Percentiles rank a stretch among this genome's conserved stretches.
These are phyloP conservation scores for Aureobasidium sp. DNA, from an alignment of 2,329 filamentous ascomycete species.

Conservation along the genomic window DNA sequence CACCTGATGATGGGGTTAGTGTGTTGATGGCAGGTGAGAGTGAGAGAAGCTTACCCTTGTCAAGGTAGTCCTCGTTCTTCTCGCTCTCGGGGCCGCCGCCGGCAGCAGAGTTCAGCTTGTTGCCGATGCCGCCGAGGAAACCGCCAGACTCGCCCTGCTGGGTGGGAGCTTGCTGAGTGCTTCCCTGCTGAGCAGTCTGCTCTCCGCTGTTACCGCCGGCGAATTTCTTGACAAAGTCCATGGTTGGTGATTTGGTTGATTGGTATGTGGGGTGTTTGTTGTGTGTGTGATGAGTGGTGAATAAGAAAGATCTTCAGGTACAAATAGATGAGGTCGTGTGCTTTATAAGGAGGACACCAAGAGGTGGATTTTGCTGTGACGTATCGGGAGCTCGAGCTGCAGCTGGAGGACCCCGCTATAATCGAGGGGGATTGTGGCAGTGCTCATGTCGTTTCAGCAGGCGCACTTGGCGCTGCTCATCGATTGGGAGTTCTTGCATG, in stretches of 20 bases:
- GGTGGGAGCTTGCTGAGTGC: slow-evolving; percentile 26
- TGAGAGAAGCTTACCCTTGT: slow-evolving; percentile 56
- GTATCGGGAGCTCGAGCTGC: background rate
- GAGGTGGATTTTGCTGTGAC: background rate
- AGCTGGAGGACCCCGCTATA: slow-evolving; percentile 6
- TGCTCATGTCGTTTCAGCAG: slow-evolving; percentile 5
- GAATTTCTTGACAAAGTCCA: slow-evolving; percentile 45
- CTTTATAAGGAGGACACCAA: background rate
- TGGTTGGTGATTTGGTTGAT: slow-evolving; percentile 22
- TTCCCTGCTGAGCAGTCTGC: slow-evolving; percentile 17
- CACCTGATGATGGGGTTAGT: slow-evolving; percentile 42
- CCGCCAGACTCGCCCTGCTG: slow-evolving; percentile 33
- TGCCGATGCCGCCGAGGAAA: slow-evolving; percentile 54
- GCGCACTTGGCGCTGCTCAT: background rate
- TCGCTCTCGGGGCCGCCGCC: slow-evolving; percentile 69
- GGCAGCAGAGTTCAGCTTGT: slow-evolving; percentile 64
- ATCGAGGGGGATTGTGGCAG: slow-evolving; percentile 3
- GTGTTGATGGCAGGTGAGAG: slow-evolving; percentile 1
- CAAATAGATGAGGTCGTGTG: background rate
- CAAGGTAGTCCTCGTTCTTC: slow-evolving; percentile 75
- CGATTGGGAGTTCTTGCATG: background rate
- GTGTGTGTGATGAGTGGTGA: background rate
- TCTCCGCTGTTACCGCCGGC: slow-evolving; percentile 29
- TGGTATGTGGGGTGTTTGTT: background rate
- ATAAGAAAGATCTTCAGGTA: slow-evolving; percentile 5